These are phyloP conservation scores for Talaromyces sp. DNA, from an alignment of 2,329 filamentous ascomycete species.

Conservation along the genomic window DNA sequence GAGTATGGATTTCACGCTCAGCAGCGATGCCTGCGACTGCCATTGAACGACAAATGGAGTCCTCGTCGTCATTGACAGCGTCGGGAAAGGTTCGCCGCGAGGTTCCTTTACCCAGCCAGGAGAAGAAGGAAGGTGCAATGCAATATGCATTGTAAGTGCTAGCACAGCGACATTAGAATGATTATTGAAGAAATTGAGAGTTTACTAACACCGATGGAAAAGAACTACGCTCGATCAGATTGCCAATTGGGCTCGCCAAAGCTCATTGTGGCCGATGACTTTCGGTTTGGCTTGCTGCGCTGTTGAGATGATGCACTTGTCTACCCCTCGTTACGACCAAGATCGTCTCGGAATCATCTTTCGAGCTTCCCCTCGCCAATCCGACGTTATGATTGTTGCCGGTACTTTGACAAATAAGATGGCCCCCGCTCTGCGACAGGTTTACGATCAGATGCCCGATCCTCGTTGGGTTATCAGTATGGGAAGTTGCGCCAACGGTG, in stretches of 20 bases:
- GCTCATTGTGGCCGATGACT: constrained; percentile 87
- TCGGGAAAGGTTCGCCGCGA: constrained; percentile 46
- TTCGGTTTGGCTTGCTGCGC: constrained; percentile 89
- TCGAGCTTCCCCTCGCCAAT: constrained; percentile 78
- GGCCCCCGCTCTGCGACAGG: constrained; percentile 81
- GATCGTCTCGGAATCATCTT: constrained; percentile 85
- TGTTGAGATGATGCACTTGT: constrained; percentile 92
- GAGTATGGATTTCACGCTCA: constrained; percentile 43
- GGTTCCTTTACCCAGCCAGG: constrained; percentile 48
- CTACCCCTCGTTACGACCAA: constrained; percentile 85
- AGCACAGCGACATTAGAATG: neutral
- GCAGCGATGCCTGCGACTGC: constrained; percentile 42
- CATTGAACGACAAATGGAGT: constrained; percentile 34
- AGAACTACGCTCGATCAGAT: constrained; percentile 62
- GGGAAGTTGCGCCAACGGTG: constrained; percentile 82
- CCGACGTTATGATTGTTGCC: constrained; percentile 87
- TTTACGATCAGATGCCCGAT: constrained; percentile 94
- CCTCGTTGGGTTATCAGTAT: constrained; percentile 85
- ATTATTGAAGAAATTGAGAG: neutral
- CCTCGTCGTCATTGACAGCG: constrained; percentile 35
- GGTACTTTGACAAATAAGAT: constrained; percentile 92
- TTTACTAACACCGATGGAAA: neutral
- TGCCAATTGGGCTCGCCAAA: constrained; percentile 83
- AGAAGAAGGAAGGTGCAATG: constrained; percentile 50
- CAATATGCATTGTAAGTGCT: constrained; percentile 49